Evolutionary conservation across 2,329 filamentous ascomycete genomes (phyloP), one percentile per base, ranked within the genome.

Genomic region (Penicillium concentricum): DNA sequence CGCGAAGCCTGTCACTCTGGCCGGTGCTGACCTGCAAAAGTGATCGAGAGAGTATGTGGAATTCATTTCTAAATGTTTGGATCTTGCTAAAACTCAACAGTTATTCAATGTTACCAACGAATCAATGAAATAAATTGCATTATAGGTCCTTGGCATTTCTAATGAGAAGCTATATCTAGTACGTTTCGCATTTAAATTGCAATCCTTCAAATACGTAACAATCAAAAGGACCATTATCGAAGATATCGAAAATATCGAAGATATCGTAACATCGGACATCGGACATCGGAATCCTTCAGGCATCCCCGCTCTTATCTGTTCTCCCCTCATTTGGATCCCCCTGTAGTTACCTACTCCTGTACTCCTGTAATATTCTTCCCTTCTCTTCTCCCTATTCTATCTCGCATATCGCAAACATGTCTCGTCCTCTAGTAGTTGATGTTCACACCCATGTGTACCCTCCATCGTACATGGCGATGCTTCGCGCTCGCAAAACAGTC

Each of bases 381-480:
- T 20, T 12, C 8, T 10, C 3, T 34, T 20, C 16, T 6, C n/a
- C 22, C 28, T 35, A 15, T 43, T 20, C 5, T 5, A 4, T 13
- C 2, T 28, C 16, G 0, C 15, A 47, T 2, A 38, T 32, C 9
- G 2, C 13, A 18, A 62, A 32, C 34, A 67, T 63, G 58, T 62
- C 60, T 28, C 63, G 61, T 42, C 75, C 78, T 61, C 71, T 78
- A 24, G 76, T 82, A 57, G 80, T 87, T 49, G 84, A 87, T 67
- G 77, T 87, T 47, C 84, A 87, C 70, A 86, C 84, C 8, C 84
- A 87, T 75, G 78, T 87, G 67, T 87, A 87, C 66, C 84, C 84
- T 2, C 82, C 82, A 8, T 78, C 80, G 30, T 86, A 84, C 69
- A 81, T 86, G 72, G 72, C 78, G 51, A 79, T 87, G 47, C 78